Percentiles rank a stretch among this genome's conserved stretches.
Evolutionary conservation across 352 stramenopile species (phyloP).

Genomic region (Phytophthora colocasiae): DNA sequence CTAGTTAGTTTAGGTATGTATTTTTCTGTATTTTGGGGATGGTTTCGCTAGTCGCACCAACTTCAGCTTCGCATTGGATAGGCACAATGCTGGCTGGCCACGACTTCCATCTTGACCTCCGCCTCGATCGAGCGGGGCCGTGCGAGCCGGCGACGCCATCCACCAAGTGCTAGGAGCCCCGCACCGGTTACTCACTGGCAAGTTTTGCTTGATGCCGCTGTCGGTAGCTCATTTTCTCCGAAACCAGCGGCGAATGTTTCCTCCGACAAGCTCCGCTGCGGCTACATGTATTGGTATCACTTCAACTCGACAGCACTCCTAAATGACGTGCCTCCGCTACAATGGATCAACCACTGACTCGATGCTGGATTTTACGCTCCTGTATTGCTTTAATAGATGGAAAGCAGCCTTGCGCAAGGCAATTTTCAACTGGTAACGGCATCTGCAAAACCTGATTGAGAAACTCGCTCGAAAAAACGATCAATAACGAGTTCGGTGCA

Average conservation of each 20-base stretch:
- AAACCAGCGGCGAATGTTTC: constrained; percentile 24
- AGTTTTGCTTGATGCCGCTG: constrained; percentile 7
- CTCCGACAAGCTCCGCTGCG: not conserved
- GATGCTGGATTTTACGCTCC: constrained; percentile 21
- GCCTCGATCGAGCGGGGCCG: constrained; percentile 1
- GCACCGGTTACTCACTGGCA: constrained; percentile 13
- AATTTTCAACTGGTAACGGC: not conserved
- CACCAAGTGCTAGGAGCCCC: constrained; percentile 5
- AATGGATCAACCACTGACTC: constrained; percentile 1
- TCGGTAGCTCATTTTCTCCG: constrained; percentile 22
- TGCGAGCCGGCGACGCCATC: constrained; percentile 8
- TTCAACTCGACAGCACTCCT: not conserved
- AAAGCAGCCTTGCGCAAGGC: not conserved
- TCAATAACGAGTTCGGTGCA: constrained; percentile 5
- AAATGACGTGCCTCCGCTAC: constrained; percentile 4
- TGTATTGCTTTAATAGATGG: not conserved
- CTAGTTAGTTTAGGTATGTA: not conserved
- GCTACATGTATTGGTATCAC: not conserved
- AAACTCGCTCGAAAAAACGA: constrained; percentile 3
- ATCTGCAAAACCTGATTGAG: not conserved
- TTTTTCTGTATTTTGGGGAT: not conserved
- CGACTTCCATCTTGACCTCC: not conserved
- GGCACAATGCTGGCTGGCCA: not conserved
- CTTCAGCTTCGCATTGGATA: constrained; percentile 12
- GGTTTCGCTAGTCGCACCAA: constrained; percentile 7